Evolutionary conservation across 2,329 filamentous ascomycete species (phyloP), one percentile per base, ranked within the genome.

Genomic region (Verticillium albo-atrum): DNA sequence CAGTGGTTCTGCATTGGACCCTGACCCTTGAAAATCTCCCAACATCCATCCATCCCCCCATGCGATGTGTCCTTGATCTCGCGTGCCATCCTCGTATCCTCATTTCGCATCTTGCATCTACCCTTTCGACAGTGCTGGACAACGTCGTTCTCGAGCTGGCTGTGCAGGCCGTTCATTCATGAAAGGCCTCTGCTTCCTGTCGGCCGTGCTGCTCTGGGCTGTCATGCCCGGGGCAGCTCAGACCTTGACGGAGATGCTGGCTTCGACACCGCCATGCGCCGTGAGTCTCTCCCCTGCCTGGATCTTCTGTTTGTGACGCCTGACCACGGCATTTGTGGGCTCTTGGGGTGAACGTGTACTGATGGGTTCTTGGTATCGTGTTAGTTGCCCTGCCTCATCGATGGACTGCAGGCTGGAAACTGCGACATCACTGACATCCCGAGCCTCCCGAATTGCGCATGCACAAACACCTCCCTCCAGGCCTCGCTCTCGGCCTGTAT

Each of bases 321-420:
- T 12, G 15, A 25, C 12, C 23, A 17, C 6, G 23, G 32, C 32
- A 17, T 42, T 23, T 25, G 4, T 15, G 30, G 20, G 3, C 15
- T 14, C n/a, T 23, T 4, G 52, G 20, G 6, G 12, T 20, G 15
- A 34, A 28, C 34, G 15, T 17, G 1, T 26, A 25, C 12, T 51
- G 32, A 58, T 27, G n/a, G n/a, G 6, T 47, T 9, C 6, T 23
- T 12, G 42, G 6, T 26, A 2, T 12, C 4, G 9, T 3, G 15
- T 42, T 42, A 63, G 62, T 35, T 63, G 35, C 54, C 54, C 5
- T 63, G 62, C 26, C 47, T 63, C 50, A 2, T 58, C 20, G 51
- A 63, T 2, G 58, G 54, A 14, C 58, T 57, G 32, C 56, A 55
- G 5, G n/a, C 54, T 14, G 56, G 57, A 4, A 56, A 58, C 6